Evolutionary conservation across 2,329 filamentous ascomycete genomes (phyloP).

Genomic region (Cladosporium sp.): DNA sequence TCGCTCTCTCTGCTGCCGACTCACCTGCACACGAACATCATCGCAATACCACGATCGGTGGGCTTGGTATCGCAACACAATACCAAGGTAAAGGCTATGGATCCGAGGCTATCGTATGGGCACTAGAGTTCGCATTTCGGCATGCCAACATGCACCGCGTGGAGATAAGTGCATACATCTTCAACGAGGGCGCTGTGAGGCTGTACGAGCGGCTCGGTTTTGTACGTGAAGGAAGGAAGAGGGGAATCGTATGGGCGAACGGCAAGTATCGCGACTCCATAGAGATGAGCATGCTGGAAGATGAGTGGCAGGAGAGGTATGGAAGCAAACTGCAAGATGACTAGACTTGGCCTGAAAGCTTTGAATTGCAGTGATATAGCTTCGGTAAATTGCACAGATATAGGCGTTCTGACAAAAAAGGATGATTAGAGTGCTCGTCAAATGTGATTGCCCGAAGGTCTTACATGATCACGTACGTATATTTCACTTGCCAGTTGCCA

Average conservation of each 20-base stretch:
- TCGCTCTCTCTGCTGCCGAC: constrained; percentile 28
- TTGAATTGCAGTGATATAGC: too few species aligned
- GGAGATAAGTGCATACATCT: constrained; percentile 33
- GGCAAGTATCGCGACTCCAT: constrained; percentile 35
- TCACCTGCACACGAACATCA: constrained; percentile 32
- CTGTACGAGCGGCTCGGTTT: constrained; percentile 48
- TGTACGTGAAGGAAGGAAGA: constrained; percentile 38
- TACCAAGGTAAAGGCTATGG: constrained; percentile 44
- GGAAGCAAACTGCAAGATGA: not conserved
- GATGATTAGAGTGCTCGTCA: too few species aligned
- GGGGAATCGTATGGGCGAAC: constrained; percentile 43
- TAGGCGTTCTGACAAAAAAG: too few species aligned
- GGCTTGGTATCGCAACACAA: constrained; percentile 32
- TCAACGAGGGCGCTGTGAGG: constrained; percentile 39
- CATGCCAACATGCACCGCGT: constrained; percentile 44
- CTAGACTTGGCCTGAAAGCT: too few species aligned
- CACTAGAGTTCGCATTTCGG: constrained; percentile 44
- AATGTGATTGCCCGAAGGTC: too few species aligned
- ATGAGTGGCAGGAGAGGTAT: constrained; percentile 33
- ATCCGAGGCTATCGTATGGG: constrained; percentile 45
- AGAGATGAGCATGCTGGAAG: constrained; percentile 36
- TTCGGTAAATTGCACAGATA: too few species aligned
- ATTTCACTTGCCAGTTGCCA: too few species aligned
- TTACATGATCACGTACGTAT: too few species aligned
- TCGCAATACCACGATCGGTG: constrained; percentile 38